Percentiles rank a stretch among this genome's conserved stretches.
These are phyloP conservation scores for Penicillium canescens DNA, from an alignment of 495 filamentous ascomycete species.

Conservation along the genomic window DNA sequence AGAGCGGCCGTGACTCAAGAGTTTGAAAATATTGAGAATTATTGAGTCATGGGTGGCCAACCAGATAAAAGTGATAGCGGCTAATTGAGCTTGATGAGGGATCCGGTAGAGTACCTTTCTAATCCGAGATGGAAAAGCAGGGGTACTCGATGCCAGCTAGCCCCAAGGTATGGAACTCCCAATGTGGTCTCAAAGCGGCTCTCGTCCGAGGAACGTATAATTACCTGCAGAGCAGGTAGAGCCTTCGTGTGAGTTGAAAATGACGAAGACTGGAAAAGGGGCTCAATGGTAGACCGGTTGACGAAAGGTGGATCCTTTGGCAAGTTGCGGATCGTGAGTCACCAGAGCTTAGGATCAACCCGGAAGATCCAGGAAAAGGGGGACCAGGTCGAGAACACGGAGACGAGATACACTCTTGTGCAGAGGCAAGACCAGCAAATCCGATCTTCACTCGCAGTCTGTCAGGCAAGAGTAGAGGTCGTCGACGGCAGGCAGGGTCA, in stretches of 20 bases:
- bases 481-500: neutral
- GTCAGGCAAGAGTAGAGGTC: neutral
- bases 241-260: constrained; percentile 5
- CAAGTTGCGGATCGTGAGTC: constrained; percentile 8
- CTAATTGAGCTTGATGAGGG: constrained; percentile 11
- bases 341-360: constrained; percentile 8
- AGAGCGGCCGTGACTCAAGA: constrained; percentile 35
- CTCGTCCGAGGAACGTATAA: constrained; percentile 17
- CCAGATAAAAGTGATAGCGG: constrained; percentile 13
- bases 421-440: neutral
- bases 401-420: neutral
- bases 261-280: neutral
- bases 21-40: constrained; percentile 30
- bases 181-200: constrained; percentile 25
- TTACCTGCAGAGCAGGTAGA: constrained; percentile 7
- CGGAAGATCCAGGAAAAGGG: constrained; percentile 3
- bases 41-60: constrained; percentile 40
- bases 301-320: constrained; percentile 1
- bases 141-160: constrained; percentile 46
- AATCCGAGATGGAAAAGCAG: constrained; percentile 36
- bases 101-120: constrained; percentile 37
- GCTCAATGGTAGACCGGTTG: neutral
- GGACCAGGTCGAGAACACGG: neutral
- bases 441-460: neutral
- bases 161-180: constrained; percentile 29